These are phyloP conservation scores for Leucocoprinus leucothites DNA, from an alignment of 768 basidiomycete genomes.

Conservation along the genomic window DNA sequence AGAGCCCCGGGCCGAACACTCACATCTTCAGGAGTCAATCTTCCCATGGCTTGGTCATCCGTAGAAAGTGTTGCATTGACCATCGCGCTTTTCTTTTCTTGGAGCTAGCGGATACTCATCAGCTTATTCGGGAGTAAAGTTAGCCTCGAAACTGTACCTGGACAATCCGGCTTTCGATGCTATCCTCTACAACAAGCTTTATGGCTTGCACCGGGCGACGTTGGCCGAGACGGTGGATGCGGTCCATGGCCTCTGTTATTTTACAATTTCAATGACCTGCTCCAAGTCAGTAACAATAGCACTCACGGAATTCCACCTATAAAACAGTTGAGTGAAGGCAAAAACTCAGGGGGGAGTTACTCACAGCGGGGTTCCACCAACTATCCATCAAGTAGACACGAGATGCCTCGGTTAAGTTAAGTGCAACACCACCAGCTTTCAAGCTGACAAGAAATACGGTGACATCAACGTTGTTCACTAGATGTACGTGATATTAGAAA, in stretches of 20 bases:
- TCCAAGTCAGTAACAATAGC: neutral
- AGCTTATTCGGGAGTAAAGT: neutral
- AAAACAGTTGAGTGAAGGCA: neutral
- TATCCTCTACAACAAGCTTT: conserved; percentile 93
- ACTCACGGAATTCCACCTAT: conserved; percentile 78
- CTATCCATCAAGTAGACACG: conserved; percentile 97
- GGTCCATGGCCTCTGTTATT: conserved; percentile 87
- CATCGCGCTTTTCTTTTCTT: conserved; percentile 98
- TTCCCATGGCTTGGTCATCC: conserved; percentile 90
- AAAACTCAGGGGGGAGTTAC: conserved; percentile 12
- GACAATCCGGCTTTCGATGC: conserved; percentile 93
- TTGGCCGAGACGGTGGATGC: conserved; percentile 96
- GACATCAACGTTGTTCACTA: conserved; percentile 90
- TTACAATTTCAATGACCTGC: neutral
- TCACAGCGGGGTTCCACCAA: conserved; percentile 98
- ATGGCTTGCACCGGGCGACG: conserved; percentile 90
- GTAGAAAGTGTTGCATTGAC: conserved; percentile 82
- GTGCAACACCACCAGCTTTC: conserved; percentile 93
- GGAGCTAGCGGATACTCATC: conserved; percentile 45
- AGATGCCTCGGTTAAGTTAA: conserved; percentile 88
- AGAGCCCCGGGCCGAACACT: conserved; percentile 20
- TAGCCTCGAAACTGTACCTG: conserved; percentile 44
- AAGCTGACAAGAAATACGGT: conserved; percentile 97
- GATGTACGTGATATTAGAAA: neutral
- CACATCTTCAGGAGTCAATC: conserved; percentile 84